Base-by-base conservation (phyloP, 257 asterid genomes). In the Ocimum tenuiflorum region DNA sequence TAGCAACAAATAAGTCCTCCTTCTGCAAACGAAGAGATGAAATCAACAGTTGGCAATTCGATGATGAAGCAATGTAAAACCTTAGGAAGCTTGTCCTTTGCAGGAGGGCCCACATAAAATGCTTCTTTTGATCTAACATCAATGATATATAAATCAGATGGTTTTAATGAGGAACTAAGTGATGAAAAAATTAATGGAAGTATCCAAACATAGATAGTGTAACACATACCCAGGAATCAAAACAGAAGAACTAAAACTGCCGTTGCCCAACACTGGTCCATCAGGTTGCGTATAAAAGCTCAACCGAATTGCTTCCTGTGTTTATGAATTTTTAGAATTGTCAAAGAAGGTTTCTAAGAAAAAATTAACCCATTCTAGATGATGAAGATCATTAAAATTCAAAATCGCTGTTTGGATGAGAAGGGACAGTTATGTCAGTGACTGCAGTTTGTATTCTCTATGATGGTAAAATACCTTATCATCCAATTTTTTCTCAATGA, bases 81-180 rank as follows among this genome's bases (percentile, higher is more conserved):
- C 99, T 92, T 92, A 54, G 95, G 96, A 60, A 92, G 88, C 85
- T 89, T 92, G 74, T 89, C 96, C 85, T 84, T 89, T 7, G 82
- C 49, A 33, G 99, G 99, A 66, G 95, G 94, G 63, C 84, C 96
- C 71, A 92, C 88, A 82, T 86, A 92, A 76, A 92, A 89, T 58
- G 99, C 95, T 81, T 87, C 96, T 79, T 78, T 87, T 68, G 73
- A 24, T 64, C 97, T 92, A 62, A 60, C 69, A 78, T 45, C 71
- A 55, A 42, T 64, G 62, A 67, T 45, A 68, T 39, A 66, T 48
- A 76, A 63, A 41, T 69, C 52, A 73, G 58, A 23, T 64, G 51
- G 75, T 38, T 36, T 46, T 50, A 8, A 66, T 15, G 11, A 29
- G 61, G 50, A 49, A 45, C 43, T 49, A 36, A 39, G 24, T 62